Conservation (phyloP, 116 monocot genomes). For the Cymodocea nodosa region DNA sequence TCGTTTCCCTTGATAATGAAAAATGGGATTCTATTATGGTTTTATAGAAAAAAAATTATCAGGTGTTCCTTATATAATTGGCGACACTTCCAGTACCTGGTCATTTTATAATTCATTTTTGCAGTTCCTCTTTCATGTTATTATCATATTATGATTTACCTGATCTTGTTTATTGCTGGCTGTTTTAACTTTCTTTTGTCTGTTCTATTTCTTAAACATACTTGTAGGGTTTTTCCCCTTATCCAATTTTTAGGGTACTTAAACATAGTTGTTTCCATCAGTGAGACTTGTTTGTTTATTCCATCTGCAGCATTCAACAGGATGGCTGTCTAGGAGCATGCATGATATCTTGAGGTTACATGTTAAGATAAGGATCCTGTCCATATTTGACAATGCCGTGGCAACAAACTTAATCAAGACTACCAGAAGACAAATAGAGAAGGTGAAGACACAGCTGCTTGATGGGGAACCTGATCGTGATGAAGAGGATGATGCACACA, state of each 20-base stretch:
- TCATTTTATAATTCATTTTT: too few species aligned
- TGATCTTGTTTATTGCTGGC: too few species aligned
- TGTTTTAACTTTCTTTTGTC: too few species aligned
- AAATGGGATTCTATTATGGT: too few species aligned
- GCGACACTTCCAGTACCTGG: too few species aligned
- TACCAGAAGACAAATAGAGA: constrained; percentile 29
- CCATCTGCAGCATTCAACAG: constrained; percentile 40
- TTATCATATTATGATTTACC: too few species aligned
- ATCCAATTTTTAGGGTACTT: not conserved
- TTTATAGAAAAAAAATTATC: too few species aligned
- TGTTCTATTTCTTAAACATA: too few species aligned
- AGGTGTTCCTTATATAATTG: too few species aligned
- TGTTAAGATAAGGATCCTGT: constrained; percentile 51
- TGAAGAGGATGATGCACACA: constrained; percentile 17
- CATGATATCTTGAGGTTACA: constrained; percentile 37
- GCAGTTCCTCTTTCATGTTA: too few species aligned
- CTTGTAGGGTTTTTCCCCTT: too few species aligned
- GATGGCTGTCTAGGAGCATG: constrained; percentile 55
- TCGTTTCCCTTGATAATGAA: too few species aligned
- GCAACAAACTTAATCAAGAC: constrained; percentile 30
- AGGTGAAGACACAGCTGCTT: constrained; percentile 26
- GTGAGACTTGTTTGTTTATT: not conserved
- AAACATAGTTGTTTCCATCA: not conserved
- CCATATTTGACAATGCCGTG: constrained; percentile 20
- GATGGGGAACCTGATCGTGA: constrained; percentile 5